These are phyloP conservation scores for Theileria sp. DNA, from an alignment of 169 alveolate species.

Conservation along the genomic window DNA sequence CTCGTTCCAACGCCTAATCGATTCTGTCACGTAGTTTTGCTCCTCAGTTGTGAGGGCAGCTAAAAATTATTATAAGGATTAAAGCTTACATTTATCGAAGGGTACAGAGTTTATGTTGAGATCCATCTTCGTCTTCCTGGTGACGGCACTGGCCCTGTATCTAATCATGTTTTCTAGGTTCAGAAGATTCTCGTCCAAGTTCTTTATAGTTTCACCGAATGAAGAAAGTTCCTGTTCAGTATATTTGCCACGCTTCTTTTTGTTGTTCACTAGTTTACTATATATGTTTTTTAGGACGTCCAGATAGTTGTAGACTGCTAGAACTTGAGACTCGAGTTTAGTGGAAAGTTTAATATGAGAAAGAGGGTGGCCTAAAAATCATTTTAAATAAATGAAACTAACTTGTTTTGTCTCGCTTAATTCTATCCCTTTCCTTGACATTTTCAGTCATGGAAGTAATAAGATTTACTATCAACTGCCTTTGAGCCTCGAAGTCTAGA, in stretches of 20 bases:
- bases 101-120: conserved; percentile 11
- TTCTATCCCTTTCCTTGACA: conserved; percentile 44
- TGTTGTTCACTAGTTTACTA: conserved; percentile 3
- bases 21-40: conserved; percentile 59
- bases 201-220: conserved; percentile 54
- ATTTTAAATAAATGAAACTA: not conserved
- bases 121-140: conserved; percentile 20
- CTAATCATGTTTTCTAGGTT: conserved; percentile 24
- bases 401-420: conserved; percentile 49
- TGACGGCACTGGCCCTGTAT: not conserved
- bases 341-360: conserved; percentile 51
- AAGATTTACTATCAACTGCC: conserved; percentile 24
- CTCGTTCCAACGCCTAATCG: conserved; percentile 68
- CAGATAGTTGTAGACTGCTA: conserved; percentile 25
- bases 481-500: conserved; percentile 62
- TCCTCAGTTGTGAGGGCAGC: conserved; percentile 53
- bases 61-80: not conserved
- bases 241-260: conserved; percentile 39
- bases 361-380: conserved; percentile 37
- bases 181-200: conserved; percentile 34
- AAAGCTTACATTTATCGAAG: conserved; percentile 8
- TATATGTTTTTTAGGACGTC: conserved; percentile 48
- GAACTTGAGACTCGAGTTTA: conserved; percentile 34
- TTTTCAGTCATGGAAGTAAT: conserved; percentile 43
- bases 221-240: conserved; percentile 39